Evolutionary conservation across 192 early-diverging fungal genomes (phyloP), one percentile per base, ranked within the genome.

Genomic region (Coemansia sp.): DNA sequence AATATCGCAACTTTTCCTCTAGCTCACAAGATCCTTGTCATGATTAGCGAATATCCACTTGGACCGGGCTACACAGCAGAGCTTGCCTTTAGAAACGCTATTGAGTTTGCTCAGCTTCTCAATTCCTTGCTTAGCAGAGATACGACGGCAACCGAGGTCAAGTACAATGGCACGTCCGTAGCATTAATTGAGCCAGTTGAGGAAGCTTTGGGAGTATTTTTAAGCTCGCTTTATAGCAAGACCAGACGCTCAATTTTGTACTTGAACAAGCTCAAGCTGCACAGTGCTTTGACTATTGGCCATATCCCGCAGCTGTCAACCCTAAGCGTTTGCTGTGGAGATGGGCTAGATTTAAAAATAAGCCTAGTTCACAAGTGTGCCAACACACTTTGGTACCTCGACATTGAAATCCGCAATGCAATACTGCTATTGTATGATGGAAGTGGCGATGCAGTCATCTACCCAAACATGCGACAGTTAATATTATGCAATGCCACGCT

Each of bases 321-420:
- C 11, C 27, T 53, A 15, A 17, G 27, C 6, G 17, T 29, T 0
- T 25, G 27, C 17, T 53, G 27, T 25, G 27, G 12, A 53, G 27
- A 14, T 3, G 27, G 29, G 11, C 49, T 32, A 14, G 27, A 53
- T 29, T 53, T 53, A 25, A 9, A 53, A 2, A 31, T 14, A 31
- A 53, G 25, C 49, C 29, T 53, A 31, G 49, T 53, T 53, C 49
- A 53, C 14, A 53, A 22, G 29, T 53, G 49, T 3, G 49, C 49
- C 14, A 53, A 14, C 49, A 53, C 49, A 0, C 49, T 53, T 53
- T 12, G 29, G 0, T 53, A 32, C 15, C 49, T 53, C 6, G 27
- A 29, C 29, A 22, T 53, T 32, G 4, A 5, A 17, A 31, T 29
- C 1, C 12, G 1, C 25, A 29, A 53, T 31, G 29, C 49, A 5